phyloP scores from a whole-genome alignment of 1,139 yeast species.

The Blastobotrys buckinghamii region DNA sequence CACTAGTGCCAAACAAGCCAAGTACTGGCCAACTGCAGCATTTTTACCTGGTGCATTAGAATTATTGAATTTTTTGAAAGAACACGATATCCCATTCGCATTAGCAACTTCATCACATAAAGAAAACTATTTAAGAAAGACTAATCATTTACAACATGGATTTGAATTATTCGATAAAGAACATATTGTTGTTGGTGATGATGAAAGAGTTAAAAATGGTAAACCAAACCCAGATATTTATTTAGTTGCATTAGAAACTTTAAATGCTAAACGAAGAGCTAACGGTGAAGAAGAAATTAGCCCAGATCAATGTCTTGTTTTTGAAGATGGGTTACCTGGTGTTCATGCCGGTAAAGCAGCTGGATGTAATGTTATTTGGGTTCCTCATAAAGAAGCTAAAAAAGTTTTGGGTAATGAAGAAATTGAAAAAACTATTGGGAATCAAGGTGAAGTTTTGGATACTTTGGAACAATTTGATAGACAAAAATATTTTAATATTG shows the following conservation, averaged over 20 bases:
- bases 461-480: slow-evolving; percentile 52
- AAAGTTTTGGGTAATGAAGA: slow-evolving; percentile 41
- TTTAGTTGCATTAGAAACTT: slow-evolving; percentile 65
- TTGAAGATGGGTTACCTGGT: slow-evolving; percentile 94
- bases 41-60: slow-evolving; percentile 85
- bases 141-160: slow-evolving; percentile 56
- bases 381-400: slow-evolving; percentile 73
- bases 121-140: slow-evolving; percentile 58
- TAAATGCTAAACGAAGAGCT: slow-evolving; percentile 44
- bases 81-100: slow-evolving; percentile 64
- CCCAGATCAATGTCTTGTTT: slow-evolving; percentile 77
- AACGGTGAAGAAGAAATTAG: slow-evolving; percentile 42
- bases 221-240: slow-evolving; percentile 94
- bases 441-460: slow-evolving; percentile 50
- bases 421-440: slow-evolving; percentile 38
- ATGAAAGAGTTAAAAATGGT: slow-evolving; percentile 71
- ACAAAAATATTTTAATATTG: slow-evolving; percentile 35
- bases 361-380: slow-evolving; percentile 86
- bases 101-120: slow-evolving; percentile 83
- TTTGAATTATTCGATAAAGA: slow-evolving; percentile 57
- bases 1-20: slow-evolving; percentile 49
- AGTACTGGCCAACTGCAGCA: slow-evolving; percentile 54
- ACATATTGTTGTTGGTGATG: slow-evolving; percentile 84
- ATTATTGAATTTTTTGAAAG: slow-evolving; percentile 48
- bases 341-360: slow-evolving; percentile 77